phyloP scores from a whole-genome alignment of 768 basidiomycete genomes.

The Lactarius tabidus region DNA sequence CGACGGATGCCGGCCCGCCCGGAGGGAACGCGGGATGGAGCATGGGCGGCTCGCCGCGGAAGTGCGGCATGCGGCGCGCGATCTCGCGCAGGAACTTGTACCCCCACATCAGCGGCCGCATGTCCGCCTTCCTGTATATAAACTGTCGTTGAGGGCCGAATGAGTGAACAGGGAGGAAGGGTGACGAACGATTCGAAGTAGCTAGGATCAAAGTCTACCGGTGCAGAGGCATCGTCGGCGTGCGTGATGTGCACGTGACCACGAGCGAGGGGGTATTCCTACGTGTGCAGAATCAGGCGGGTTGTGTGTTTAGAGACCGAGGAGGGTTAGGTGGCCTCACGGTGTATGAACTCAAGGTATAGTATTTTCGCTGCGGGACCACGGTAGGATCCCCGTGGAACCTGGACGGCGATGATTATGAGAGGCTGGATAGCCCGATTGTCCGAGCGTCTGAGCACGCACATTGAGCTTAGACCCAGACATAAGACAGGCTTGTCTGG shows the following conservation, averaged over 20 bases:
- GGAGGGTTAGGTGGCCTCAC: neutral
- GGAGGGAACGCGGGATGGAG: constrained; percentile 33
- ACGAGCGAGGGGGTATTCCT: constrained; percentile 24
- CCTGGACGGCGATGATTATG: neutral
- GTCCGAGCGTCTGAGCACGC: constrained; percentile 22
- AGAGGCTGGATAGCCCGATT: too few relatives aligned
- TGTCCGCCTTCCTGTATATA: constrained; percentile 30
- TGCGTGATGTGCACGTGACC: constrained; percentile 27
- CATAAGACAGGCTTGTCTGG: constrained; percentile 55
- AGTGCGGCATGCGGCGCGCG: constrained; percentile 47
- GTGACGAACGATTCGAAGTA: constrained; percentile 27
- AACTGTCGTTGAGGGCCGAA: too few relatives aligned
- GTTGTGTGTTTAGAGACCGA: too few relatives aligned
- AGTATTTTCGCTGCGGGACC: constrained; percentile 22
- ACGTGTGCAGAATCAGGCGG: neutral
- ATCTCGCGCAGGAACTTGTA: constrained; percentile 57
- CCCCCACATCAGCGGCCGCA: constrained; percentile 44
- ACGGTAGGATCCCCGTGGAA: constrained; percentile 22
- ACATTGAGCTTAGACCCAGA: constrained; percentile 43
- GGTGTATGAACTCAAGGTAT: constrained; percentile 20
- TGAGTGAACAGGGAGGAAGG: too few relatives aligned
- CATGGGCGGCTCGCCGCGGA: constrained; percentile 33
- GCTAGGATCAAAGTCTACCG: constrained; percentile 28
- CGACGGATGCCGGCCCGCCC: constrained; percentile 29
- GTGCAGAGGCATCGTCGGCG: constrained; percentile 23